Evolutionary conservation across 2,329 filamentous ascomycete genomes (phyloP).

Genomic region (Fusarium musae): DNA sequence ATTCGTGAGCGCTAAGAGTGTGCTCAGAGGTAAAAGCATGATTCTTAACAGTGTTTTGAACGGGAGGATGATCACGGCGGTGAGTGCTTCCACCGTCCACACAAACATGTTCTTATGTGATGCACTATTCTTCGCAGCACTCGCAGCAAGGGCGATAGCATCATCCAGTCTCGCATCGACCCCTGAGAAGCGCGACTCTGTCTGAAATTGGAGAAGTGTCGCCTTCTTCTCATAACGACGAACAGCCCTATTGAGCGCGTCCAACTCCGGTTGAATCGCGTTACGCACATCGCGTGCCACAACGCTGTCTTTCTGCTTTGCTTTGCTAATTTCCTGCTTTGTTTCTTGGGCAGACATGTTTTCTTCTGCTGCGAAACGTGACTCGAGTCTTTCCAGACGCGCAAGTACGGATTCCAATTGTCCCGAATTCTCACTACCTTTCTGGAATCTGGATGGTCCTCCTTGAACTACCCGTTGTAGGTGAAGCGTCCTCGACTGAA

Average conservation of each 20-base stretch:
- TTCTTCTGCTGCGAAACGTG: slow-evolving; percentile 52
- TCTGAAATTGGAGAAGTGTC: slow-evolving; percentile 78
- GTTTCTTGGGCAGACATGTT: slow-evolving; percentile 42
- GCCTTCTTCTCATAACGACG: slow-evolving; percentile 92
- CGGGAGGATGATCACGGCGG: slow-evolving; percentile 54
- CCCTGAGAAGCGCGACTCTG: slow-evolving; percentile 77
- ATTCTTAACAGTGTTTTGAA: slow-evolving; percentile 54
- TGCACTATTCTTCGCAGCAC: slow-evolving; percentile 68
- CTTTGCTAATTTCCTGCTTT: slow-evolving; percentile 47
- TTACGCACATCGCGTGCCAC: slow-evolving; percentile 70
- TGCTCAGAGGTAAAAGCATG: slow-evolving; percentile 57
- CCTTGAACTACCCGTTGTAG: slow-evolving; percentile 78
- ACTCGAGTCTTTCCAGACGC: slow-evolving; percentile 77
- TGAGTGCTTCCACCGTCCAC: slow-evolving; percentile 52
- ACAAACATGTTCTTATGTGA: slow-evolving; percentile 51
- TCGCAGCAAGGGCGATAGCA: slow-evolving; percentile 82
- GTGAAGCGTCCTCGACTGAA: slow-evolving; percentile 81
- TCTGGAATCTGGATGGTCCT: slow-evolving; percentile 55
- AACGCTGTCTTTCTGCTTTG: slow-evolving; percentile 56
- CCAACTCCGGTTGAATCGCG: slow-evolving; percentile 81
- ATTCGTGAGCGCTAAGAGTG: slow-evolving; percentile 50
- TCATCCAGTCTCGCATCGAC: slow-evolving; percentile 80
- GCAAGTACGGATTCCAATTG: slow-evolving; percentile 68
- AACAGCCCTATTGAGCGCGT: slow-evolving; percentile 88
- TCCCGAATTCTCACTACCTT: slow-evolving; percentile 48